A percentile compares a stretch with the other conserved stretches of the same genome.
phyloP scores from a whole-genome alignment of 768 basidiomycete genomes.

The Trametes sanguinea region DNA sequence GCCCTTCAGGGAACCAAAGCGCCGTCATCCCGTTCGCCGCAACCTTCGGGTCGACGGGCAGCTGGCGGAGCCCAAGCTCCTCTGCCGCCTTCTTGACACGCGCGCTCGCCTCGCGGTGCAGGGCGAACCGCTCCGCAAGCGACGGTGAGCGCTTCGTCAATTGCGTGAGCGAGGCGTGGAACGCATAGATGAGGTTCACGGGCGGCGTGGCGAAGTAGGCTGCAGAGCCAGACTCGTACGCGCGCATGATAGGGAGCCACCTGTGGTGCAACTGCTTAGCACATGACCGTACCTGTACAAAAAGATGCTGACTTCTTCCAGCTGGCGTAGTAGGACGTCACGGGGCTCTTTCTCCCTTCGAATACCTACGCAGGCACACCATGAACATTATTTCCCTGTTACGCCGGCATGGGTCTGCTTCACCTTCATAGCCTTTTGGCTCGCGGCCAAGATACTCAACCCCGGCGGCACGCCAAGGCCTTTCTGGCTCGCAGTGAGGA shows the following conservation, averaged over 20 bases:
- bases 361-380: conserved; percentile 46
- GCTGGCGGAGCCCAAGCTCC: conserved; percentile 70
- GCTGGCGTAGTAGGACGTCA: conserved; percentile 81
- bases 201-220: conserved; percentile 96
- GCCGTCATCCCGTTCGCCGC: conserved; percentile 97
- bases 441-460: conserved; percentile 82
- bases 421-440: conserved; percentile 75
- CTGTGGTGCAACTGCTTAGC: conserved; percentile 36
- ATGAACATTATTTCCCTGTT: background rate
- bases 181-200: conserved; percentile 92
- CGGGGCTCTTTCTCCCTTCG: conserved; percentile 61
- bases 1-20: conserved; percentile 80
- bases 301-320: conserved; percentile 70
- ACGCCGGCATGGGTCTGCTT: conserved; percentile 12
- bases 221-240: conserved; percentile 79
- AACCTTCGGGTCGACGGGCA: conserved; percentile 60
- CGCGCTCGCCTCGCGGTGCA: conserved; percentile 69
- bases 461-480: conserved; percentile 94
- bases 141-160: conserved; percentile 67
- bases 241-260: conserved; percentile 93
- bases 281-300: background rate
- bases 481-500: conserved; percentile 86
- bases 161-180: conserved; percentile 73
- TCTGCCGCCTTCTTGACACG: conserved; percentile 68
- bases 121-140: conserved; percentile 74